Base-by-base conservation (phyloP, 2,329 filamentous ascomycete species). In the Pseudogymnoascus sp. region DNA sequence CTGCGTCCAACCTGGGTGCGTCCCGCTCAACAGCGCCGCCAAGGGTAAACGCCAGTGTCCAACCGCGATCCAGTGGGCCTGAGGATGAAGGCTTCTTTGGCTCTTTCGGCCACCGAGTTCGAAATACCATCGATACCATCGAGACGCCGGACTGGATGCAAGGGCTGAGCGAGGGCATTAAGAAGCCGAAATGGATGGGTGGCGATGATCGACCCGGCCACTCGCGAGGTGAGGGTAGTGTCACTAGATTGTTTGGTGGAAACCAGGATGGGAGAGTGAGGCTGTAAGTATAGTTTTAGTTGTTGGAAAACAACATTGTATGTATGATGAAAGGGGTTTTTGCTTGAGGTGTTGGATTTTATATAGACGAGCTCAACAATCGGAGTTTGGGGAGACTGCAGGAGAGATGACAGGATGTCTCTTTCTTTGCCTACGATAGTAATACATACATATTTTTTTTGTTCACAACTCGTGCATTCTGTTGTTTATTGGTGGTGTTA, bases 41-140 rank as follows among this genome's bases (percentile, higher is more conserved):
- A 5, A 59, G 55, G 30, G 55, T 19, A 7, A 30, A 22, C 19
- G 23, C 45, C 2, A 52, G 45, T 12, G n/a, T 16, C 7, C 25
- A 14, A 8, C 45, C 45, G 45, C 25, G 23, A 6, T 3, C 6
- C 0, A 81, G 82, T 6, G 82, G 84, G n/a, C 80, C 84, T 1
- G 87, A 90, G 33, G 86, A 92, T 12, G 90, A 91, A 62, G 91
- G 87, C 67, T 91, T 96, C 74, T 92, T 97, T 71, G 84, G 90
- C 67, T 87, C 88, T 35, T 85, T 97, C 65, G 86, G 90, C 0
- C 90, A 95, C 71, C 83, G 93, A 36, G 87, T 99, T 69, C 90
- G 87, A 75, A 99, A 99, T 71, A 97, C 94, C 0, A 85, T 97
- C 60, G 93, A 97, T 65, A 89, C 86, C 0, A 82, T 91, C 1